Base-by-base conservation (phyloP, 208 protist genomes). In the Porcisia hertigi region DNA sequence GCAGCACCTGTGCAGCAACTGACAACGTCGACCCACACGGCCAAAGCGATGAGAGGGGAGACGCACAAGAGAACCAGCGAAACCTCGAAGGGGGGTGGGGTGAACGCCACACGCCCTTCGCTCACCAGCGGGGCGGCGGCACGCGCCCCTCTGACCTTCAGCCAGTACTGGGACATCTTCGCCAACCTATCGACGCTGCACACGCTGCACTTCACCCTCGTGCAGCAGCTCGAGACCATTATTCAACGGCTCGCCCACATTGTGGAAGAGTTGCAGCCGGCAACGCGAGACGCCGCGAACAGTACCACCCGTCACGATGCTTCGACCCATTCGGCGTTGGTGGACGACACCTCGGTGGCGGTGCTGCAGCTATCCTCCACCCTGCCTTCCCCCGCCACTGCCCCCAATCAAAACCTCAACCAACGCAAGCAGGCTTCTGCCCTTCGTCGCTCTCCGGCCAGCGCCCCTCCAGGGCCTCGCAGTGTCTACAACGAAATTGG, bases 81-180 rank as follows among this genome's bases (percentile, higher is more conserved):
- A 16, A 54, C 54, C 49, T 20, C 54, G 1, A 62, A 36, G 20
- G 59, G 71, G 36, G 36, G 18, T 18, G 47, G 1, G n/a, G 57
- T 18, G 34, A 54, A 1, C 25, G 34, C 30, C 9, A 65, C 36
- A 34, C 2, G 41, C n/a, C 34, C 65, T 14, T 69, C 70, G 70
- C 39, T 49, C 9, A 3, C 47, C 25, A 57, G 25, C 16, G 25
- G 1, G 23, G 5, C 66, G 47, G 36, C 55, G 36, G 36, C 65
- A 55, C 73, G n/a, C 23, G 69, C 41, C 23, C 66, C 57, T 1
- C 77, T 80, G 36, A 73, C 71, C 70, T 92, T 75, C 74, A 86
- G 64, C 64, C 88, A 93, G 74, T 82, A 92, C 66, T 89, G 90
- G 85, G 81, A 86, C 30, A 75, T 94, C 30, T 96, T 96, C 76